phyloP scores from a whole-genome alignment of 2,329 filamentous ascomycete genomes.

The Xylaria sp. region DNA sequence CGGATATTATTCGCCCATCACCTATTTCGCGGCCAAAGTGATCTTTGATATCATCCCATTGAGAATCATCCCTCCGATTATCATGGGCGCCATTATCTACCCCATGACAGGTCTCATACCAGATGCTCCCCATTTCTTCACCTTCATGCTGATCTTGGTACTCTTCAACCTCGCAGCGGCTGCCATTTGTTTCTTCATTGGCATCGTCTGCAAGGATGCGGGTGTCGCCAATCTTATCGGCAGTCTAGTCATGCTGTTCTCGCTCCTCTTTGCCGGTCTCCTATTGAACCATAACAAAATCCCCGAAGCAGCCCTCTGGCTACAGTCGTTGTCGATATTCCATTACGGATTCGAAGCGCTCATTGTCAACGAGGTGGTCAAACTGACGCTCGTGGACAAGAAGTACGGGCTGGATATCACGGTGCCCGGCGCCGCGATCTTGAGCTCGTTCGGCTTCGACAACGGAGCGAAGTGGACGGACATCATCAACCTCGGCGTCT shows the following conservation, averaged over 20 bases:
- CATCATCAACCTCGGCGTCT: conserved; percentile 72
- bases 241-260: conserved; percentile 96
- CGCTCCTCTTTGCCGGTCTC: conserved; percentile 86
- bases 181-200: conserved; percentile 90
- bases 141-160: conserved; percentile 85
- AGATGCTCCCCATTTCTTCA: conserved; percentile 76
- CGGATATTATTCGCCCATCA: conserved; percentile 89
- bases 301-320: conserved; percentile 76
- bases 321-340: conserved; percentile 93
- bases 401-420: conserved; percentile 97
- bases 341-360: conserved; percentile 95
- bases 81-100: conserved; percentile 94
- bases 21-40: conserved; percentile 94
- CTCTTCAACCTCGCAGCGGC: conserved; percentile 95
- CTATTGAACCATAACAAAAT: conserved; percentile 93
- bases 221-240: conserved; percentile 91
- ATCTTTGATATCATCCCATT: conserved; percentile 95
- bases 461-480: conserved; percentile 82
- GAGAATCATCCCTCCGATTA: conserved; percentile 86
- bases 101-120: conserved; percentile 94
- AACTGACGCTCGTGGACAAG: conserved; percentile 82
- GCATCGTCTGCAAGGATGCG: conserved; percentile 86
- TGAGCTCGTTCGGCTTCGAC: conserved; percentile 92
- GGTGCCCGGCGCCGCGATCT: conserved; percentile 86
- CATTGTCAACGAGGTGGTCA: conserved; percentile 94